Conservation (phyloP, 768 basidiomycete species). For the Lactarius vividus region DNA sequence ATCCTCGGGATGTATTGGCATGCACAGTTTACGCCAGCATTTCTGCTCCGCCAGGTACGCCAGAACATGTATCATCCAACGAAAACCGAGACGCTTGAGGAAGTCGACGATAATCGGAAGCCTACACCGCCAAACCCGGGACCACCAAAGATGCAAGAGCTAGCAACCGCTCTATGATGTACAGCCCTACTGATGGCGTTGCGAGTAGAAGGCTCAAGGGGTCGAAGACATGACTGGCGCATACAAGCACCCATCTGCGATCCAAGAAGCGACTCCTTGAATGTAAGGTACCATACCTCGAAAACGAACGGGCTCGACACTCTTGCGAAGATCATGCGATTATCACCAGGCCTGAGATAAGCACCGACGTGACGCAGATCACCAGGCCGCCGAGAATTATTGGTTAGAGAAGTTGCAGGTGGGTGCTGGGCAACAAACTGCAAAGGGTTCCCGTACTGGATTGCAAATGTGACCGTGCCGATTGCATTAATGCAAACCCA, state of each 20-base stretch:
- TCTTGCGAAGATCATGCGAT: too few relatives aligned
- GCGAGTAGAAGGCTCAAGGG: conserved; percentile 17
- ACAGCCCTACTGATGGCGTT: too few relatives aligned
- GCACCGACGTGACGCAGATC: conserved; percentile 23
- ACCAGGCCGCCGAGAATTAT: conserved; percentile 28
- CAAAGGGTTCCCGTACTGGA: conserved; percentile 16
- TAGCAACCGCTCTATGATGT: conserved; percentile 30
- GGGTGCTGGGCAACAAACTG: conserved; percentile 24
- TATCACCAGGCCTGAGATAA: conserved; percentile 29
- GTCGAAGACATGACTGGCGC: conserved; percentile 20
- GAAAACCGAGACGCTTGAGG: too few relatives aligned
- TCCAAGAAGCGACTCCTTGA: conserved; percentile 30
- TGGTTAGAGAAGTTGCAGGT: conserved; percentile 24
- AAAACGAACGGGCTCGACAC: neutral
- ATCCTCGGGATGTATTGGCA: too few relatives aligned
- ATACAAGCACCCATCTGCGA: conserved; percentile 25
- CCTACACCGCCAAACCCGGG: conserved; percentile 29
- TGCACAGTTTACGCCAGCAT: too few relatives aligned
- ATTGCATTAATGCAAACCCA: conserved; percentile 9
- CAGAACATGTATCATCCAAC: too few relatives aligned
- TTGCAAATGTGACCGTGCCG: conserved; percentile 1
- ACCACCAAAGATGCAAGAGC: conserved; percentile 30
- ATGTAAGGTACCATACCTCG: conserved; percentile 30
- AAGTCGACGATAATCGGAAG: conserved; percentile 26
- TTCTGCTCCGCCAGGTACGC: too few relatives aligned